Percentiles rank a stretch among this genome's conserved stretches.
phyloP scores from a whole-genome alignment of 2,329 filamentous ascomycete species.

The Sporothrix schenckii region DNA sequence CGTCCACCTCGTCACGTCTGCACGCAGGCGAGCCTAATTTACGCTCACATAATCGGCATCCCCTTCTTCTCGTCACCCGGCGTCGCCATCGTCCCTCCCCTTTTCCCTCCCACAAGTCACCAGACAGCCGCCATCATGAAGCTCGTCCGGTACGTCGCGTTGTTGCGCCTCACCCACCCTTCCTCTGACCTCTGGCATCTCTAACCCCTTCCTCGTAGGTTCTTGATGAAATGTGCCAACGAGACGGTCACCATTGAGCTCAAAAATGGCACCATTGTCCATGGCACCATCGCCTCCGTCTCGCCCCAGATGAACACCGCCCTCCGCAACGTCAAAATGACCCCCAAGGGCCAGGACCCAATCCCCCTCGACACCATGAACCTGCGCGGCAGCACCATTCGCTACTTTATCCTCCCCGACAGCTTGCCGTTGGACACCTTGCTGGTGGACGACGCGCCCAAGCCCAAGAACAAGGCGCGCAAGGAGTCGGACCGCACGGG shows the following conservation, averaged over 20 bases:
- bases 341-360: conserved; percentile 80
- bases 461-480: conserved; percentile 99
- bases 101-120: neutral
- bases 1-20: neutral
- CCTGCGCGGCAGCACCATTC: conserved; percentile 91
- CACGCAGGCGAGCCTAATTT: neutral
- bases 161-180: neutral
- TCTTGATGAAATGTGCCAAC: conserved; percentile 99
- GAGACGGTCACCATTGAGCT: conserved; percentile 98
- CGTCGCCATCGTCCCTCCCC: neutral
- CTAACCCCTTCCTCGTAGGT: conserved; percentile 57
- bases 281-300: conserved; percentile 95
- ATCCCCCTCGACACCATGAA: conserved; percentile 93
- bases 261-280: conserved; percentile 97
- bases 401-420: conserved; percentile 96
- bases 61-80: neutral
- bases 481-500: conserved; percentile 76
- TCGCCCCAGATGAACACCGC: conserved; percentile 99
- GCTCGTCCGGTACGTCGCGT: conserved; percentile 80
- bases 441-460: conserved; percentile 92
- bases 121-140: conserved; percentile 69
- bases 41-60: neutral
- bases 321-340: conserved; percentile 96
- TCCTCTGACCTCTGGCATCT: conserved; percentile 40
- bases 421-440: conserved; percentile 92